Percentiles rank a stretch among this genome's conserved stretches.
phyloP scores from a whole-genome alignment of 2,329 filamentous ascomycete species.

The Colletotrichum destructivum region DNA sequence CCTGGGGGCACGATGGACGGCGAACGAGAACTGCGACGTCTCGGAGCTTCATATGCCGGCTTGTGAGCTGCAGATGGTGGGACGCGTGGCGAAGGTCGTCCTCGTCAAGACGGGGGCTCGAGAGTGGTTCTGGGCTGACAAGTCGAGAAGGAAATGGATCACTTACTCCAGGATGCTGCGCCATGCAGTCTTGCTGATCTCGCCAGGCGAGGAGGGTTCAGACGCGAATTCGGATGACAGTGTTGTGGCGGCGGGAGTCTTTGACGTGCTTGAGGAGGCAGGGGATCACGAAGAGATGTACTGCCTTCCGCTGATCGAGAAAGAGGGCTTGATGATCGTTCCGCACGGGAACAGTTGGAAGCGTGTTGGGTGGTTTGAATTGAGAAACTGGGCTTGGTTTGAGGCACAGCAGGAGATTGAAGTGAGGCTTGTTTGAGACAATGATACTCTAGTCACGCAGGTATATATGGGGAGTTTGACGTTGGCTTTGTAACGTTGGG shows the following conservation, averaged over 20 bases:
- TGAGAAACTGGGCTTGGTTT: constrained; percentile 17
- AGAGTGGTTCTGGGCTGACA: background rate
- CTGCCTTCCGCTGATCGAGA: constrained; percentile 13
- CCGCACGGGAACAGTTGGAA: constrained; percentile 9
- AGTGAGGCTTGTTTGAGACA: background rate
- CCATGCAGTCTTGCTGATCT: background rate
- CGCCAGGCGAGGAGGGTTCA: background rate
- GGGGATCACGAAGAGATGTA: background rate
- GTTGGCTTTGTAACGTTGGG: no score
- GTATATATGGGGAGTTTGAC: no score
- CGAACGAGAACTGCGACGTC: background rate
- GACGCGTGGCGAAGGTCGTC: background rate
- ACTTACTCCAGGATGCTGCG: background rate
- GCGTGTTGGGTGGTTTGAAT: constrained; percentile 18
- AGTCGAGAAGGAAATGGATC: background rate
- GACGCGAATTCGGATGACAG: background rate
- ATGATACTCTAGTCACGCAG: no score
- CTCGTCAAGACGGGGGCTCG: background rate
- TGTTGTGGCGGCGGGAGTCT: constrained; percentile 9
- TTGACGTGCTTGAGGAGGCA: constrained; percentile 29
- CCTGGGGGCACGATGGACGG: background rate
- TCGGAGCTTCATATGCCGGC: constrained; percentile 18
- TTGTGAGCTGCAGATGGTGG: constrained; percentile 14
- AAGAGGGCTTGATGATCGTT: constrained; percentile 19
- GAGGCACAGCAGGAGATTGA: background rate